These are phyloP conservation scores for Fusarium sp. DNA, from an alignment of 2,329 filamentous ascomycete genomes.

Conservation along the genomic window DNA sequence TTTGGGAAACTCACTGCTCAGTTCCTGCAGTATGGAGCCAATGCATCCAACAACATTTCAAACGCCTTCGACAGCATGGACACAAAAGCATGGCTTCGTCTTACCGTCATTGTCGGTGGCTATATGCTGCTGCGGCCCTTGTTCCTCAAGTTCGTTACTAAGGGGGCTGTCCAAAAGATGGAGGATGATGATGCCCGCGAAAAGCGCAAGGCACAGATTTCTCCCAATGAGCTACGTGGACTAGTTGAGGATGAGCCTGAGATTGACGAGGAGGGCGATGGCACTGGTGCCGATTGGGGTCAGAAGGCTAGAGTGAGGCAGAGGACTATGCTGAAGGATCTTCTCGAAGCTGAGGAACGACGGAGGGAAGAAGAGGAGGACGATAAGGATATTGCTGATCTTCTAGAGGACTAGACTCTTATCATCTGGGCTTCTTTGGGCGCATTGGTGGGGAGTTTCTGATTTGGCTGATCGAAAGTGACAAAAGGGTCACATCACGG, in stretches of 20 bases:
- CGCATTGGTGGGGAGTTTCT: conserved; percentile 1
- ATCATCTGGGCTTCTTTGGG: neutral
- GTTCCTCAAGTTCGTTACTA: conserved; percentile 72
- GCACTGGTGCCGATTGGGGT: conserved; percentile 70
- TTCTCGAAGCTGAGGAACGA: conserved; percentile 71
- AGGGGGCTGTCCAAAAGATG: conserved; percentile 70
- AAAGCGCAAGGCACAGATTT: conserved; percentile 67
- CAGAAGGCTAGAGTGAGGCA: conserved; percentile 76
- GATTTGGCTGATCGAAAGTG: neutral
- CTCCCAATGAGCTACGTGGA: conserved; percentile 72
- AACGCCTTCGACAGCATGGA: conserved; percentile 62
- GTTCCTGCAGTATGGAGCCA: conserved; percentile 50
- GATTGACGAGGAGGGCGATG: conserved; percentile 56
- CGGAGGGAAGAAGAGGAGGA: conserved; percentile 70
- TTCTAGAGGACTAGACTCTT: conserved; percentile 63
- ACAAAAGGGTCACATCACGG: neutral
- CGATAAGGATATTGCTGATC: conserved; percentile 80
- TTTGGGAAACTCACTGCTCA: conserved; percentile 48
- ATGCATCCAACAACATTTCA: conserved; percentile 59
- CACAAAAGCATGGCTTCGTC: conserved; percentile 69
- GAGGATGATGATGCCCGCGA: conserved; percentile 64
- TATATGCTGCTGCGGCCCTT: conserved; percentile 81
- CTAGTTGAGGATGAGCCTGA: conserved; percentile 64
- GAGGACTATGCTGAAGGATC: conserved; percentile 71
- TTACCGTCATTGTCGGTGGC: conserved; percentile 75